phyloP scores from a whole-genome alignment of 495 filamentous ascomycete species.

The Penicillium manginii region DNA sequence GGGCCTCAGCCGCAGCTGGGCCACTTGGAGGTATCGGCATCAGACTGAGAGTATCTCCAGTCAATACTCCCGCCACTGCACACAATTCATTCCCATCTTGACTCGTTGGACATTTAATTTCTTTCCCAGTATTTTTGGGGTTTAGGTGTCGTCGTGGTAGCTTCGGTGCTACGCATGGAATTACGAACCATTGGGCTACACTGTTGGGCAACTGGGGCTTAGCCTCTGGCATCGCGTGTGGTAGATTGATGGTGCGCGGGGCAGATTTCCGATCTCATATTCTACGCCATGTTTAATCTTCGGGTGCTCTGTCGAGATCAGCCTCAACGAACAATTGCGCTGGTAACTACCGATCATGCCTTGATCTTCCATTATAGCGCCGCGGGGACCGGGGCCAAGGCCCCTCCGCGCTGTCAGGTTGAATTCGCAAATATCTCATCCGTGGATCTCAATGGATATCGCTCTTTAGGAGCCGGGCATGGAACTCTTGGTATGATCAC shows the following conservation, averaged over 20 bases:
- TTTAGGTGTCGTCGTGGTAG: neutral
- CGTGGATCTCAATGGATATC: constrained; percentile 72
- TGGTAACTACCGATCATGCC: constrained; percentile 76
- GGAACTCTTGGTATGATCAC: constrained; percentile 92
- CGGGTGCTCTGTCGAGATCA: constrained; percentile 60
- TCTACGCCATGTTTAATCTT: constrained; percentile 42
- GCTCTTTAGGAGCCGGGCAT: constrained; percentile 74
- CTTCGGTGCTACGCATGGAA: constrained; percentile 3
- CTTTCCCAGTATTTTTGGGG: neutral
- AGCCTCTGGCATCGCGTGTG: constrained; percentile 10
- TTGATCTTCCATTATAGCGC: constrained; percentile 80
- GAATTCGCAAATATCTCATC: constrained; percentile 74
- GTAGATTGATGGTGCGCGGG: constrained; percentile 1
- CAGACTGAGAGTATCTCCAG: too few species aligned
- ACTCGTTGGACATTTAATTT: neutral
- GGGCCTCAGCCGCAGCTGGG: constrained; percentile 1
- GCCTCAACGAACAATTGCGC: constrained; percentile 81
- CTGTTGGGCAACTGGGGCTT: constrained; percentile 10
- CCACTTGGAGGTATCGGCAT: neutral
- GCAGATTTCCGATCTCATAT: neutral
- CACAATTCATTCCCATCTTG: neutral
- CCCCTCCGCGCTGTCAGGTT: constrained; percentile 74
- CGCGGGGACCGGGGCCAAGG: constrained; percentile 54
- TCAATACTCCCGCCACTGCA: too few species aligned
- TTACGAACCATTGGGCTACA: neutral